Evolutionary conservation across 2,329 filamentous ascomycete species (phyloP).

Genomic region (Talaromyces albobiverticillius): DNA sequence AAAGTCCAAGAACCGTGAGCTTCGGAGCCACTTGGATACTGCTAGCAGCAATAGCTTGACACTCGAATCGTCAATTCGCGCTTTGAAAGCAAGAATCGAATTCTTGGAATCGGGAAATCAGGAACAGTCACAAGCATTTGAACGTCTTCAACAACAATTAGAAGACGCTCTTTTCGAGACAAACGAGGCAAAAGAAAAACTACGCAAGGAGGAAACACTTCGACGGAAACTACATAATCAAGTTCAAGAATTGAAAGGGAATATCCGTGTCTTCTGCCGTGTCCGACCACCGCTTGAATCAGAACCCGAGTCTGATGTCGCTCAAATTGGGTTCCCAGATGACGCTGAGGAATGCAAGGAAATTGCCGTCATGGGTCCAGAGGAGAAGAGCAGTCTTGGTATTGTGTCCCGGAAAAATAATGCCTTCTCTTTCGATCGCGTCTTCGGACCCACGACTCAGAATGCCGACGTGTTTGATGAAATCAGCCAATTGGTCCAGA

Average conservation of each 20-base stretch:
- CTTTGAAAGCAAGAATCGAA: slow-evolving; percentile 76
- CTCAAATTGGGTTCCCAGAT: slow-evolving; percentile 77
- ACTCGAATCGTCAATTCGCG: slow-evolving; percentile 72
- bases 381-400: slow-evolving; percentile 78
- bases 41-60: slow-evolving; percentile 60
- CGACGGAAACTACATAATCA: slow-evolving; percentile 93
- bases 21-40: slow-evolving; percentile 60
- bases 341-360: slow-evolving; percentile 78
- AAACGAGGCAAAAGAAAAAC: slow-evolving; percentile 70
- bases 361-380: slow-evolving; percentile 76
- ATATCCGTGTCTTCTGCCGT: slow-evolving; percentile 96
- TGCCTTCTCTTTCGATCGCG: slow-evolving; percentile 87
- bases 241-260: slow-evolving; percentile 95
- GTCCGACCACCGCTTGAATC: slow-evolving; percentile 71
- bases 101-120: slow-evolving; percentile 89
- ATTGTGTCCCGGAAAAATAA: slow-evolving; percentile 74
- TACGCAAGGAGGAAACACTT: slow-evolving; percentile 87
- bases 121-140: slow-evolving; percentile 81
- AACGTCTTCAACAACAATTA: slow-evolving; percentile 74
- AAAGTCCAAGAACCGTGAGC: slow-evolving; percentile 56
- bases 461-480: slow-evolving; percentile 92
- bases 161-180: slow-evolving; percentile 71
- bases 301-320: slow-evolving; percentile 60
- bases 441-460: slow-evolving; percentile 73
- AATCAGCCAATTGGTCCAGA: slow-evolving; percentile 95